Percentiles rank a stretch among this genome's conserved stretches.
These are phyloP conservation scores for Populus simonii DNA, from an alignment of 345 rosid species.

Conservation along the genomic window DNA sequence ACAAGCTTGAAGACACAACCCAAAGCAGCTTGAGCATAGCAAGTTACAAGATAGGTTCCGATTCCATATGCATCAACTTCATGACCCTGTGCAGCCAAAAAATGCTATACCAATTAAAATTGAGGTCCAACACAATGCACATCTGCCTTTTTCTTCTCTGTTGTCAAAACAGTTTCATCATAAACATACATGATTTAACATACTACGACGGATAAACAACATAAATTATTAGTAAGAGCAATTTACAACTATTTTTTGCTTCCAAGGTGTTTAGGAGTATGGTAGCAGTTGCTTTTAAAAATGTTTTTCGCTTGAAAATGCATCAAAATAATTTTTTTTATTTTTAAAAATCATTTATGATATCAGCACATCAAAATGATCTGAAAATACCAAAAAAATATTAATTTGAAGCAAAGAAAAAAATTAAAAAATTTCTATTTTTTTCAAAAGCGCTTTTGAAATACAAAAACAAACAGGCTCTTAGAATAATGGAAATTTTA, in stretches of 20 bases:
- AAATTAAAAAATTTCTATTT: too few species aligned
- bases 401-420: too few species aligned
- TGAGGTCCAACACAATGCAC: not conserved
- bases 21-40: conserved; percentile 90
- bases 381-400: too few species aligned
- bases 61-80: conserved; percentile 90
- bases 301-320: too few species aligned
- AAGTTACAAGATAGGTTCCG: conserved; percentile 90
- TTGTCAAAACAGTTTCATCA: not conserved
- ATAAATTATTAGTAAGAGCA: not conserved
- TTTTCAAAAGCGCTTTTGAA: too few species aligned
- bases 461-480: too few species aligned
- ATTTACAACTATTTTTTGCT: not conserved
- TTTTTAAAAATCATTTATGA: too few species aligned
- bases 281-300: too few species aligned
- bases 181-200: not conserved
- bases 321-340: too few species aligned
- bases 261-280: too few species aligned
- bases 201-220: not conserved
- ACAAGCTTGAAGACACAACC: conserved; percentile 99
- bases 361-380: too few species aligned
- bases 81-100: conserved; percentile 57
- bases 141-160: not conserved
- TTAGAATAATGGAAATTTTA: not conserved
- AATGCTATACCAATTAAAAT: conserved; percentile 2